Evolutionary conservation across 2,329 filamentous ascomycete genomes (phyloP), one percentile per base, ranked within the genome.

Genomic region (Plectosphaerella sp.): DNA sequence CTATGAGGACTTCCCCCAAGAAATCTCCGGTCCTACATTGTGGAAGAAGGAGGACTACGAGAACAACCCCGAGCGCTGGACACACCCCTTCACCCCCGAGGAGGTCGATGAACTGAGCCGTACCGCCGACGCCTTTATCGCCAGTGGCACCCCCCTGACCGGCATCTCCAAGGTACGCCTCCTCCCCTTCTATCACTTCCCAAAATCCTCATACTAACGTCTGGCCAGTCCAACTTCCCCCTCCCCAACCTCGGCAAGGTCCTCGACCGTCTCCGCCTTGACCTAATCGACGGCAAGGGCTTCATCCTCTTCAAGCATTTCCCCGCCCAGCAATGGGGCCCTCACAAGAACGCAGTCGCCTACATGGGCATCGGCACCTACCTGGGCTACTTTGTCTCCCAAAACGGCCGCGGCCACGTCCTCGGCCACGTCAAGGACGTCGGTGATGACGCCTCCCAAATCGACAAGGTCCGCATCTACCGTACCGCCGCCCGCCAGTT

Each of bases 221-320:
- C 11, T 20, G 37, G 41, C 8, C 39, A 72, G 68, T 55, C 59
- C 46, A 74, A 73, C 65, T 78, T 78, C 60, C 68, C 70, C 5
- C 68, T 78, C 0, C 72, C 73, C 16, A 67, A 58, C 2, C 66
- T 78, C 4, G 61, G 67, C 58, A 65, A 62, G 11, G 55, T 62
- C 18, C 69, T 78, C 11, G 51, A 51, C 6, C 52, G 52, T 2
- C 62, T 77, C 3, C 69, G 74, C 24, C 59, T 68, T 14, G 72
- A 76, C 57, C 68, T 78, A 18, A 70, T 95, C 52, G 82, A 95
- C 64, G 91, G 89, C 58, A 94, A 94, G 63, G 91, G 91, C 15
- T 96, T 96, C 72, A 88, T 94, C 57, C 79, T 96, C 14, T 94
- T 95, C 76, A 95, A 94, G 67, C 84, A 87, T 49, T 86, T 96